Base-by-base conservation (phyloP, 2,329 filamentous ascomycete genomes). In the Arachnopeziza araneosa region DNA sequence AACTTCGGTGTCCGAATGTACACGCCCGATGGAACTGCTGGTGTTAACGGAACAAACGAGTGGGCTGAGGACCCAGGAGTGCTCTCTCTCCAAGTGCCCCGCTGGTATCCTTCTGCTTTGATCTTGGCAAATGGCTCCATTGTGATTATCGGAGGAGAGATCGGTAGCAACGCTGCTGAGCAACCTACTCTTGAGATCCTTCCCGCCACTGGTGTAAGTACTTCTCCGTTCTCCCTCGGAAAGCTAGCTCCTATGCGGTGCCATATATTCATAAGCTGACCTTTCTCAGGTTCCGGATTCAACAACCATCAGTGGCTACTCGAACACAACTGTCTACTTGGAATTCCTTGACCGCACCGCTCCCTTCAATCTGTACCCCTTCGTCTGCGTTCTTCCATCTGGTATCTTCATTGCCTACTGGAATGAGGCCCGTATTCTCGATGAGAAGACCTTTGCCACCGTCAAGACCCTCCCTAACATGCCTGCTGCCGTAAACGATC, bases 351-450 rank as follows among this genome's bases (percentile, higher is more conserved):
- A 81, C 60, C 77, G 81, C 17, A 88, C 85, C 1, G 82, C 88
- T 62, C 86, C 86, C 2, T 83, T 85, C 73, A 89, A 89, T 68
- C 73, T 89, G 36, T 89, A 89, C 60, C 87, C 87, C 0, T 89
- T 83, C 75, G 71, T 86, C 24, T 77, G 78, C 14, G 82, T 87
- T 8, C 73, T 89, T 10, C 85, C 85, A 0, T 79, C 80, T 1
- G 82, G 84, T 2, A 86, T 89, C 70, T 84, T 88, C 64, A 81
- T 86, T 30, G 78, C 78, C 4, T 87, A 87, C 72, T 88, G 84
- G 73, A 87, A 88, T 69, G 83, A 88, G 69, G 86, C 84, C 4
- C 80, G 84, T 21, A 84, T 89, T 62, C 73, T 89, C 26, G 80
- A 87, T 60, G 82, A 85, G 69, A 74, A 71, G 4, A 84, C 80